Conservation (phyloP, 2,329 filamentous ascomycete genomes). For the Phyllosticta capitalensis region DNA sequence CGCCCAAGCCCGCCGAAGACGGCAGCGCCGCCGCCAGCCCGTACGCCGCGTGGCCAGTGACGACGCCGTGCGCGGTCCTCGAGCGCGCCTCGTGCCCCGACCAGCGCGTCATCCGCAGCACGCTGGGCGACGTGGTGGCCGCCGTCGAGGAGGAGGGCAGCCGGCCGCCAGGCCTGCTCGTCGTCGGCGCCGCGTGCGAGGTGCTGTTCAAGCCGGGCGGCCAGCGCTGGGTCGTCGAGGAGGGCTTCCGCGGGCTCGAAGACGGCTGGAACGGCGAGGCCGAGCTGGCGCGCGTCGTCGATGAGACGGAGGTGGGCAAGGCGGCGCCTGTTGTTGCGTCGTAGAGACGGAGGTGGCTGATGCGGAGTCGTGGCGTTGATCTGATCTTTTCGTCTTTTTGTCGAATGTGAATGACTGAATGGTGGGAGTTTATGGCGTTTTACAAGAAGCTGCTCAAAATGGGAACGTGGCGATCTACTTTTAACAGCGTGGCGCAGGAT, state of each 20-base stretch:
- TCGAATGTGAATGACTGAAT: too few species aligned
- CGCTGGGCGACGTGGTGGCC: conserved; percentile 64
- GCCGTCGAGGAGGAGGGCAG: conserved; percentile 86
- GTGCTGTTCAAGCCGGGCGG: conserved; percentile 55
- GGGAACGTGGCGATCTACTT: too few species aligned
- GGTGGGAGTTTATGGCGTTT: too few species aligned
- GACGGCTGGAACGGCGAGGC: conserved; percentile 37
- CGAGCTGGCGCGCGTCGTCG: conserved; percentile 12
- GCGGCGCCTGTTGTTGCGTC: too few species aligned
- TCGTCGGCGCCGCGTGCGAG: conserved; percentile 76
- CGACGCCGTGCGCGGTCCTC: conserved; percentile 84
- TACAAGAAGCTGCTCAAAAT: too few species aligned
- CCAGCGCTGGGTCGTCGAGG: conserved; percentile 73
- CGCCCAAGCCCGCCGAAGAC: conserved; percentile 14
- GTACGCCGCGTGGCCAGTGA: conserved; percentile 52
- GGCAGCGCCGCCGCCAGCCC: neutral
- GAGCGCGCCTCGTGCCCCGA: conserved; percentile 91
- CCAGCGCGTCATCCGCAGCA: conserved; percentile 85
- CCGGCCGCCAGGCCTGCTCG: conserved; percentile 76
- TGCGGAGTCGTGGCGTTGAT: too few species aligned
- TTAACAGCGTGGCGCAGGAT: too few species aligned
- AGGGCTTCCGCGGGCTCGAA: conserved; percentile 72
- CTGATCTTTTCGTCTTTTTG: too few species aligned
- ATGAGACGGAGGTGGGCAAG: neutral
- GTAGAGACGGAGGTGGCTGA: too few species aligned